Evolutionary conservation across 495 filamentous ascomycete genomes (phyloP).

Genomic region (Aeminium ludgeri): DNA sequence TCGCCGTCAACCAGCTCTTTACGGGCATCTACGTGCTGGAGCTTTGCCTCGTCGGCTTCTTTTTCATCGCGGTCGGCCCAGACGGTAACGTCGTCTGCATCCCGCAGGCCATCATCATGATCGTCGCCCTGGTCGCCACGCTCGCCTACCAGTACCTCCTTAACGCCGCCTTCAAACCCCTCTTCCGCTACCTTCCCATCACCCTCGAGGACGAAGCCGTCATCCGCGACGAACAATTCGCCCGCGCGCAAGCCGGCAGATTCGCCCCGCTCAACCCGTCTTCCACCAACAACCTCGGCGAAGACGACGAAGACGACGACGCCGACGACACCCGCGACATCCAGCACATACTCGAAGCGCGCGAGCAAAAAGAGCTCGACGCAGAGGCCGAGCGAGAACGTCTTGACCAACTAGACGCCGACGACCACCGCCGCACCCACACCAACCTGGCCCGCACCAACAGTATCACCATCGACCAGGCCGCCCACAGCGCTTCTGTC

Average conservation of each 20-base stretch:
- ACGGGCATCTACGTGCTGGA: constrained; percentile 93
- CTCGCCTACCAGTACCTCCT: constrained; percentile 66
- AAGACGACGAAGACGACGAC: constrained; percentile 28
- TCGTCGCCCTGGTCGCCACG: constrained; percentile 53
- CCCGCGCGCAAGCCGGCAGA: constrained; percentile 49
- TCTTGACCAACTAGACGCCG: too few relatives aligned
- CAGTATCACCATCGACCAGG: too few relatives aligned
- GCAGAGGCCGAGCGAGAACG: constrained; percentile 31
- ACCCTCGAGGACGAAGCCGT: constrained; percentile 92
- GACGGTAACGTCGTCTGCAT: constrained; percentile 44
- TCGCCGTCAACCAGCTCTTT: constrained; percentile 90
- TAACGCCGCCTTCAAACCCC: constrained; percentile 69
- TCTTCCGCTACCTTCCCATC: constrained; percentile 81
- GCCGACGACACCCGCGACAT: constrained; percentile 30
- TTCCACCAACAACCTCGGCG: constrained; percentile 18
- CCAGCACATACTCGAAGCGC: constrained; percentile 28
- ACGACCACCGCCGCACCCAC: too few relatives aligned
- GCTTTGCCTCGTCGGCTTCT: constrained; percentile 72
- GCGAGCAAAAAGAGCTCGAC: constrained; percentile 24
- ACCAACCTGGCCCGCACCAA: too few relatives aligned
- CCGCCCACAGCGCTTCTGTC: too few relatives aligned
- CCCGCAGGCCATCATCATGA: constrained; percentile 82
- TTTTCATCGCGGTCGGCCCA: constrained; percentile 63
- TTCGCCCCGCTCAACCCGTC: constrained; percentile 7
- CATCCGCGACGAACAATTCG: constrained; percentile 73